Evolutionary conservation across 371 early-diverging fungal species (phyloP), one percentile per base, ranked within the genome.

Genomic region (Dentiscutata heterogama): DNA sequence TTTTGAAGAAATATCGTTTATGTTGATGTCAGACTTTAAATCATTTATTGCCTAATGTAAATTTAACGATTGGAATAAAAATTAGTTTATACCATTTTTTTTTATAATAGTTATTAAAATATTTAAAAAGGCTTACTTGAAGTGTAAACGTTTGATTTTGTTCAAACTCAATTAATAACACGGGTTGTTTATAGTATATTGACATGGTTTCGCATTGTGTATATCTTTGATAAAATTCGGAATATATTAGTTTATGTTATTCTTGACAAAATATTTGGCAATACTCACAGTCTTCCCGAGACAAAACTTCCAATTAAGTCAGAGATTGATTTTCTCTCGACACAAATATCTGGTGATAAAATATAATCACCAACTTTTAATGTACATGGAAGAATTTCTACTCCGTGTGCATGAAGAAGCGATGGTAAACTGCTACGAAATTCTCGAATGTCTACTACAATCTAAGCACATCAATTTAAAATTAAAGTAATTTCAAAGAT

Each of bases 301-400:
- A 89, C 90, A 80, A 99, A 89, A 0, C 97, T 96, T 20, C 90
- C 87, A 46, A 96, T 93, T 70, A 99, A 88, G 89, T 99, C 99
- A 0, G 95, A 86, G 54, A 98, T 89, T 46, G 94, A 94, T 87
- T 99, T 99, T 76, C 99, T 90, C 86, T 99, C 99, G 1, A 99
- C 95, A 74, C 96, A 97, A 63, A 97, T 93, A 5, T 90, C 88
- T 35, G 96, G 95, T 50, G 94, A 93, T 50, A 99, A 85, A 18
- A 99, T 90, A 85, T 99, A 99, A 86, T 99, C 99, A 46, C 99
- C 99, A 0, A 99, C 93, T 83, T 93, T 92, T 16, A 99, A 87
- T 0, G 98, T 98, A 82, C 93, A 93, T 2, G 99, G 96, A 18
- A 90, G 84, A 3, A 99, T 85, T 20, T 90, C 86, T 83, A 98